Evolutionary conservation across 148 eudicot species (phyloP).

Genomic region (Agrostemma githago): DNA sequence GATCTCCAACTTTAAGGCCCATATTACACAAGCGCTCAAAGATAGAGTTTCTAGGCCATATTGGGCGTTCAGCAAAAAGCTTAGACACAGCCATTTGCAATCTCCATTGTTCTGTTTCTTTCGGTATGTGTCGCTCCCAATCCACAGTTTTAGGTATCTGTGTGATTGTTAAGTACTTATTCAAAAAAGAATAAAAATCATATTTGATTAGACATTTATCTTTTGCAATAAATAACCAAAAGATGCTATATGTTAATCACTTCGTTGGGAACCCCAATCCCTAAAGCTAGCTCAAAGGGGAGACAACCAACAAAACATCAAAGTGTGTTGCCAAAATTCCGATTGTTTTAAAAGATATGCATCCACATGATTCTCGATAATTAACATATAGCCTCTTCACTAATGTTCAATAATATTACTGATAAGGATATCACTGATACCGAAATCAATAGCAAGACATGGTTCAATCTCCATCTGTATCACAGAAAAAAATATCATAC

Average conservation of each 20-base stretch:
- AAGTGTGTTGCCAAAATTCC: not conserved
- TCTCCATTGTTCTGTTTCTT: constrained; percentile 66
- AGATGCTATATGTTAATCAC: not conserved
- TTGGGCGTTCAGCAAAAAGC: constrained; percentile 85
- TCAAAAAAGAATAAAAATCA: constrained; percentile 6
- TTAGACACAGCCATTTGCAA: constrained; percentile 68
- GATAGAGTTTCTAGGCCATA: constrained; percentile 73
- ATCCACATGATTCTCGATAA: not conserved
- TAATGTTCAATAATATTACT: not conserved
- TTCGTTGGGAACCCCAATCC: not conserved
- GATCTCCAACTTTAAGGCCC: constrained; percentile 54
- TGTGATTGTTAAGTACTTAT: constrained; percentile 55
- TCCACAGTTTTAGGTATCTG: constrained; percentile 77
- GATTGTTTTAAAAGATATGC: not conserved
- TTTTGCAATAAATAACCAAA: constrained; percentile 11
- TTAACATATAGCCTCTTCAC: not conserved
- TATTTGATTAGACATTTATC: not conserved
- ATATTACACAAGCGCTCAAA: constrained; percentile 59
- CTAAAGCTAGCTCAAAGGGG: constrained; percentile 10
- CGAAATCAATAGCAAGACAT: constrained; percentile 80
- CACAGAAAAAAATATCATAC: constrained; percentile 13
- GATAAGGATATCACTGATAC: constrained; percentile 79
- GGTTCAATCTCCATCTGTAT: constrained; percentile 90
- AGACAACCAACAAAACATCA: not conserved
- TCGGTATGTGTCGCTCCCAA: constrained; percentile 62